These are phyloP conservation scores for Mycena polygramma DNA, from an alignment of 768 basidiomycete genomes.

Conservation along the genomic window DNA sequence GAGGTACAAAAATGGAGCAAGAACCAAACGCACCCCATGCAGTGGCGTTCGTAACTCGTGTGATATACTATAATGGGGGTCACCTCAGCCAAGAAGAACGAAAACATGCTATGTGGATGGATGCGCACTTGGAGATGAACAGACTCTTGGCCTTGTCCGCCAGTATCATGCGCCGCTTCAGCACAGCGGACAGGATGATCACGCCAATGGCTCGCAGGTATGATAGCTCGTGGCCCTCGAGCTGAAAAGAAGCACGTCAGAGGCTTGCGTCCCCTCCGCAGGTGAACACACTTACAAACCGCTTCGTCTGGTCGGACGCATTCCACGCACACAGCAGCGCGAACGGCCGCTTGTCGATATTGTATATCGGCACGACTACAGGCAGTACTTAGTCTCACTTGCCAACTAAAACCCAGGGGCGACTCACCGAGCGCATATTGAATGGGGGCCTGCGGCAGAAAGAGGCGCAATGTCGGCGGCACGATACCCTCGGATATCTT, in stretches of 20 bases:
- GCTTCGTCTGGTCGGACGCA: slow-evolving; percentile 81
- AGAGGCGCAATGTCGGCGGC: slow-evolving; percentile 84
- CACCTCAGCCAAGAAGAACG: neutral
- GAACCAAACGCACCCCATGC: slow-evolving; percentile 76
- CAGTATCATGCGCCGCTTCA: slow-evolving; percentile 92
- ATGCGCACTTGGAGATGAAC: slow-evolving; percentile 91
- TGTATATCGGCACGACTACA: slow-evolving; percentile 90
- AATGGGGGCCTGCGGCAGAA: slow-evolving; percentile 81
- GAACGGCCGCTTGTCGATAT: slow-evolving; percentile 93
- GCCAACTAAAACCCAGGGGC: neutral
- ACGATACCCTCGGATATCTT: slow-evolving; percentile 90
- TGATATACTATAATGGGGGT: slow-evolving; percentile 71
- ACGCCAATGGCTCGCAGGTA: slow-evolving; percentile 94
- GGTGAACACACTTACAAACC: slow-evolving; percentile 69
- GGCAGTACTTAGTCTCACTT: slow-evolving; percentile 20
- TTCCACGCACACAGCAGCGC: slow-evolving; percentile 94
- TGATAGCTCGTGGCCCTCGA: slow-evolving; percentile 91
- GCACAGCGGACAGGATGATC: slow-evolving; percentile 92
- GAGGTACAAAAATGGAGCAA: neutral
- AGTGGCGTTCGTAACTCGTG: slow-evolving; percentile 93
- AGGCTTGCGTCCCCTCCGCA: slow-evolving; percentile 10
- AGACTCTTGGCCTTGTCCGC: slow-evolving; percentile 95
- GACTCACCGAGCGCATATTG: slow-evolving; percentile 89
- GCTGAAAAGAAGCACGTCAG: slow-evolving; percentile 52
- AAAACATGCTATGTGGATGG: neutral